phyloP scores from a whole-genome alignment of 306 rosid genomes.

The Cicer pinnatifidum region DNA sequence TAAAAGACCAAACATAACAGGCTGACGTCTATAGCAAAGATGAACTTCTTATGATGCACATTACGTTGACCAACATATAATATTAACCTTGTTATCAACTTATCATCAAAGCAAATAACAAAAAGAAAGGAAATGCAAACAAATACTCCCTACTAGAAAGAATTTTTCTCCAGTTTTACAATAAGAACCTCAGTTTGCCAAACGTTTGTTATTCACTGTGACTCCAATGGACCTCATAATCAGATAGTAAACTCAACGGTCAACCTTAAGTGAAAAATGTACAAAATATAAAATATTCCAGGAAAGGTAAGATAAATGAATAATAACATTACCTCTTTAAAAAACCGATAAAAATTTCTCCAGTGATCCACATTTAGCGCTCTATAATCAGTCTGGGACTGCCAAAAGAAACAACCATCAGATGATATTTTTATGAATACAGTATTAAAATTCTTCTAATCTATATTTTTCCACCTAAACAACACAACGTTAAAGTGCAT shows the following conservation, averaged over 20 bases:
- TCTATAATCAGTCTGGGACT: slow-evolving; percentile 68
- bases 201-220: slow-evolving; percentile 13
- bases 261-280: slow-evolving; percentile 7
- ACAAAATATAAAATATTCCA: background rate
- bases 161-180: slow-evolving; percentile 10
- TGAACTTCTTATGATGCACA: slow-evolving; percentile 19
- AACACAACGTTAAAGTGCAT: slow-evolving; percentile 15
- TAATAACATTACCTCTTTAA: slow-evolving; percentile 58
- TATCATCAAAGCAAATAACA: background rate
- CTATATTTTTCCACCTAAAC: slow-evolving; percentile 29
- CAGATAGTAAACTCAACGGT: slow-evolving; percentile 7
- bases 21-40: background rate
- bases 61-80: slow-evolving; percentile 1
- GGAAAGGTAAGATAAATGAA: background rate
- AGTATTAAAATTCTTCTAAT: slow-evolving; percentile 13
- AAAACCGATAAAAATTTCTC: slow-evolving; percentile 61
- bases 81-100: background rate
- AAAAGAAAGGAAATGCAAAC: background rate
- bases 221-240: slow-evolving; percentile 30
- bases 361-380: slow-evolving; percentile 69
- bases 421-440: slow-evolving; percentile 24
- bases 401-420: slow-evolving; percentile 44
- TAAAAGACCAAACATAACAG: slow-evolving; percentile 9
- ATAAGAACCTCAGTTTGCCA: slow-evolving; percentile 4
- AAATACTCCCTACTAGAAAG: slow-evolving; percentile 22